Evolutionary conservation across 805 yeast species (phyloP).

Genomic region (Nadsonia fulvescens): DNA sequence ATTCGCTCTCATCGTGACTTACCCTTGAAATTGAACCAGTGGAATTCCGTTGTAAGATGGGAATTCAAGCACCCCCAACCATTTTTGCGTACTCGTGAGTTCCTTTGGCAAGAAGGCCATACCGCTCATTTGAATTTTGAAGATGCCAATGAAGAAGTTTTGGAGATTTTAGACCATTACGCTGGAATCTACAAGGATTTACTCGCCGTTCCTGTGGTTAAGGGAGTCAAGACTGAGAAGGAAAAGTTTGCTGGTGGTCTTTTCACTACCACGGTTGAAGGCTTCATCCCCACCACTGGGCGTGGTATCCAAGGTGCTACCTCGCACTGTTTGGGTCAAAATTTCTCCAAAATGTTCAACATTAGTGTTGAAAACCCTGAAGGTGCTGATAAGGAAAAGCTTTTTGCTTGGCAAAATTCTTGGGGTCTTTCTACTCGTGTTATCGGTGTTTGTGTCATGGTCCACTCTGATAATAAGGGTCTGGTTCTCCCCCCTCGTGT

Average conservation of each 20-base stretch:
- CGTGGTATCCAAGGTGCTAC: slow-evolving; percentile 99
- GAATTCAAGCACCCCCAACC: slow-evolving; percentile 99
- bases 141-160: slow-evolving; percentile 70
- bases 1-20: slow-evolving; percentile 94
- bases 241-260: slow-evolving; percentile 98
- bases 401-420: slow-evolving; percentile 87
- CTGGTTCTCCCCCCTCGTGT: slow-evolving; percentile 95
- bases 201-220: slow-evolving; percentile 92
- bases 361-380: slow-evolving; percentile 91
- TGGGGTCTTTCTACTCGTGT: slow-evolving; percentile 99
- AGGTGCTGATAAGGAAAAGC: slow-evolving; percentile 69
- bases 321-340: slow-evolving; percentile 92
- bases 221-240: slow-evolving; percentile 90
- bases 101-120: slow-evolving; percentile 99
- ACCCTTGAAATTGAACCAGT: slow-evolving; percentile 90
- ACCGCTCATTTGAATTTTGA: slow-evolving; percentile 81
- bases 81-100: slow-evolving; percentile 94
- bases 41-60: slow-evolving; percentile 99
- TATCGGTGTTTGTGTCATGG: slow-evolving; percentile 98
- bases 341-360: slow-evolving; percentile 96
- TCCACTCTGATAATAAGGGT: slow-evolving; percentile 97
- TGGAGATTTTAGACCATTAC: slow-evolving; percentile 72
- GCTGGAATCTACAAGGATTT: slow-evolving; percentile 73
- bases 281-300: slow-evolving; percentile 94
- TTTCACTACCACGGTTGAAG: slow-evolving; percentile 91